Conservation (phyloP, 139 green algal genomes). For the Chlamydomonas sp. region DNA sequence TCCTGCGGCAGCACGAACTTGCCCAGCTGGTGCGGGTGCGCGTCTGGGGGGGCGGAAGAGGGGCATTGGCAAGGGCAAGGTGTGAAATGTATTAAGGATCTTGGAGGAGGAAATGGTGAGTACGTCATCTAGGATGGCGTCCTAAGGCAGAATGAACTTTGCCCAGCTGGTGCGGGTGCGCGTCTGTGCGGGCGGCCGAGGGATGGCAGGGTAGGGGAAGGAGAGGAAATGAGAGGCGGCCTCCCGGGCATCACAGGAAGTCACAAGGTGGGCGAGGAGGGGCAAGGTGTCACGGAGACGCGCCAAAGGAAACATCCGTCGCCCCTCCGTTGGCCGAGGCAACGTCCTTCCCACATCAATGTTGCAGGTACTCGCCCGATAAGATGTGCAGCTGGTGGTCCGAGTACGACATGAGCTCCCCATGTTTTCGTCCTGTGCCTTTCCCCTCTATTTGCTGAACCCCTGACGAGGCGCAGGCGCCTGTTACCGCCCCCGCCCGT, state of each 20-base stretch:
- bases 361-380: conserved; percentile 7
- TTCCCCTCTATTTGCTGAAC: too few relatives aligned
- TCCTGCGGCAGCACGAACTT: conserved; percentile 57
- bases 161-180: conserved; percentile 40
- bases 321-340: too few relatives aligned
- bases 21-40: conserved; percentile 40
- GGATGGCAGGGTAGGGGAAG: too few relatives aligned
- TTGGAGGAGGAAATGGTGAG: conserved; percentile 44
- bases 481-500: too few relatives aligned
- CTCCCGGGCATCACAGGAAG: too few relatives aligned
- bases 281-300: too few relatives aligned
- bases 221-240: neutral
- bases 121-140: conserved; percentile 37
- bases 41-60: conserved; percentile 1
- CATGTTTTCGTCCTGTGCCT: too few relatives aligned
- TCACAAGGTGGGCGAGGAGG: too few relatives aligned
- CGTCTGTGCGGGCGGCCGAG: neutral
- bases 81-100: conserved; percentile 6
- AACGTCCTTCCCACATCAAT: too few relatives aligned
- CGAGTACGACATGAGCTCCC: conserved; percentile 74
- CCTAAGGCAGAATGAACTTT: conserved; percentile 54
- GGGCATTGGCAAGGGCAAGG: too few relatives aligned
- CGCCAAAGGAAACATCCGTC: too few relatives aligned
- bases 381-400: conserved; percentile 89
- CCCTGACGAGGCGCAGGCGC: too few relatives aligned